These are phyloP conservation scores for Myrica gale DNA, from an alignment of 306 rosid species.

Conservation along the genomic window DNA sequence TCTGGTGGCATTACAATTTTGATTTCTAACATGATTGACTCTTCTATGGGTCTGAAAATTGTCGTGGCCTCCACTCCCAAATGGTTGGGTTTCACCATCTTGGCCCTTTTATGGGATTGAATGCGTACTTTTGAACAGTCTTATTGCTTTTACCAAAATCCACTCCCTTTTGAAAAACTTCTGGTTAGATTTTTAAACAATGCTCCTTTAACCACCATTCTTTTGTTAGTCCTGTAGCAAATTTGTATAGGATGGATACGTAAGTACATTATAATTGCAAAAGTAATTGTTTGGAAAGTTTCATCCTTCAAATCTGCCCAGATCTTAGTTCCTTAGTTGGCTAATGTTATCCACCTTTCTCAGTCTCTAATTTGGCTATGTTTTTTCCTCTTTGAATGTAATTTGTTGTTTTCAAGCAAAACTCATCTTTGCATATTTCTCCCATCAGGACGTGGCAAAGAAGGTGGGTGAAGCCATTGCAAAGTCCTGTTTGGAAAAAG, in stretches of 20 bases:
- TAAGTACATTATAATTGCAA: neutral
- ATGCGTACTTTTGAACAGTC: neutral
- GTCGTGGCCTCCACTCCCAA: neutral
- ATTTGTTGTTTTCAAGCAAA: neutral
- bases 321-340: neutral
- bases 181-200: neutral
- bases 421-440: conserved; percentile 20
- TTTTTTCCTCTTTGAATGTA: conserved; percentile 2
- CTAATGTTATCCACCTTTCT: conserved; percentile 14
- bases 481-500: conserved; percentile 82
- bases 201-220: neutral
- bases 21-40: neutral
- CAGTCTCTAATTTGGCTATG: conserved; percentile 1
- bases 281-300: neutral
- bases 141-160: neutral
- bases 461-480: conserved; percentile 90
- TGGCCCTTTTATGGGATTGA: neutral
- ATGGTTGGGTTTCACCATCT: neutral
- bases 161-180: neutral
- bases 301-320: neutral
- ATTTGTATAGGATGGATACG: neutral
- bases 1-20: neutral
- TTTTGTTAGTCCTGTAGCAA: neutral
- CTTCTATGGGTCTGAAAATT: neutral
- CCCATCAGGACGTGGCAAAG: conserved; percentile 85